phyloP scores from a whole-genome alignment of 2,329 filamentous ascomycete species.

The Zarea fungicola region DNA sequence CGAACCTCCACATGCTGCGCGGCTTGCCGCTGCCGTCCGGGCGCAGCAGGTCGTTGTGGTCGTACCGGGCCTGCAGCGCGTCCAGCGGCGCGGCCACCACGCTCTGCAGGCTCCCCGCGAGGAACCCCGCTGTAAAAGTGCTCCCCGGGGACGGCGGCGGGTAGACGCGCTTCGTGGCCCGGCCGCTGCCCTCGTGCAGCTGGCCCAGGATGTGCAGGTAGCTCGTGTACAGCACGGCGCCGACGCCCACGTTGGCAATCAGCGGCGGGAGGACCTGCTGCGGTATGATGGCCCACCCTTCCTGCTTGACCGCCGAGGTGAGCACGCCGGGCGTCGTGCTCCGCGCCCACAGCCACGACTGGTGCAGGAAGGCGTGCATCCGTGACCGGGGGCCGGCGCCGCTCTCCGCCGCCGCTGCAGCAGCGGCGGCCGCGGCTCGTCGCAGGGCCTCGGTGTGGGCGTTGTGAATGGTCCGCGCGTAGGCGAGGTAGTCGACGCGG shows the following conservation, averaged over 20 bases:
- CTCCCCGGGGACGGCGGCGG: conserved; percentile 59
- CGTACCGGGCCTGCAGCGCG: conserved; percentile 69
- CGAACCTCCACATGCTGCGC: conserved; percentile 69
- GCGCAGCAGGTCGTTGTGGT: conserved; percentile 46
- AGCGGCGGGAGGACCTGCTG: conserved; percentile 73
- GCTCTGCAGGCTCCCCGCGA: conserved; percentile 66
- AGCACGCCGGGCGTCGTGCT: conserved; percentile 67
- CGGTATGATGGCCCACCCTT: conserved; percentile 70
- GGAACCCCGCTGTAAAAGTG: conserved; percentile 64
- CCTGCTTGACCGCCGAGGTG: conserved; percentile 58
- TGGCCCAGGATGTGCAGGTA: conserved; percentile 65
- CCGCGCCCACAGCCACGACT: conserved; percentile 47
- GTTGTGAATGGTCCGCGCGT: conserved; percentile 49
- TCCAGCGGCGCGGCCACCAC: conserved; percentile 69
- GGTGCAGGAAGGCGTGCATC: conserved; percentile 29
- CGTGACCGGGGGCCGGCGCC: conserved; percentile 30
- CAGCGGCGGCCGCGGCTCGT: conserved; percentile 31
- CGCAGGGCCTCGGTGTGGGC: conserved; percentile 35
- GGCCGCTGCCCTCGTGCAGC: conserved; percentile 59
- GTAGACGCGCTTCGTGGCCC: conserved; percentile 57
- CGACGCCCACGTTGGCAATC: conserved; percentile 68
- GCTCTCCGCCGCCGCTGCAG: conserved; percentile 26
- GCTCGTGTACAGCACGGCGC: conserved; percentile 68
- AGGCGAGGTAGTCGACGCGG: conserved; percentile 73
- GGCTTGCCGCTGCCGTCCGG: conserved; percentile 36